These are phyloP conservation scores for Penicillium simplicissimum DNA, from an alignment of 495 filamentous ascomycete species.

Conservation along the genomic window DNA sequence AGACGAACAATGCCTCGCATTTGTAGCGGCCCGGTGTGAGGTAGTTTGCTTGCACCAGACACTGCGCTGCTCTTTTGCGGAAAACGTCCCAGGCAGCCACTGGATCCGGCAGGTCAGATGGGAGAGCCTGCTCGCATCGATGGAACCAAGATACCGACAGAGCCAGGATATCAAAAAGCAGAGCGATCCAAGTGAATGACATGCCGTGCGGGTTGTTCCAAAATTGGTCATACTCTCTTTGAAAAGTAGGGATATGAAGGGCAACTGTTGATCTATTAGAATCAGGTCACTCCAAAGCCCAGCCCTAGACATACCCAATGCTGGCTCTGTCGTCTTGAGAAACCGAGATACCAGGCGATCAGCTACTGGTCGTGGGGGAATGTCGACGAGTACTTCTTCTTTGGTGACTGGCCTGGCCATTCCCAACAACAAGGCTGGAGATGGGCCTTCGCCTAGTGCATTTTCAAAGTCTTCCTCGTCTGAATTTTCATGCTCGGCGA, in stretches of 20 bases:
- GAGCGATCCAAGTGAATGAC: conserved; percentile 40
- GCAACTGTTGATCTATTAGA: conserved; percentile 25
- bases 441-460: conserved; percentile 21
- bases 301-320: conserved; percentile 27
- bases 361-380: conserved; percentile 42
- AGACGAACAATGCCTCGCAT: conserved; percentile 41
- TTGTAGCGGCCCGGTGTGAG: conserved; percentile 34
- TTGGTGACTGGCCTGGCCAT: conserved; percentile 31
- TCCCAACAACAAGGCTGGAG: conserved; percentile 46
- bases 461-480: conserved; percentile 30
- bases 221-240: conserved; percentile 42
- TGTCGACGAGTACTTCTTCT: conserved; percentile 41
- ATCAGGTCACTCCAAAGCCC: background rate
- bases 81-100: conserved; percentile 27
- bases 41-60: conserved; percentile 39
- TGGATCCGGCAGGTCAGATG: conserved; percentile 17
- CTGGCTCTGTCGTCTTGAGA: conserved; percentile 45
- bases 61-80: conserved; percentile 32
- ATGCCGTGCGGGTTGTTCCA: conserved; percentile 34
- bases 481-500: conserved; percentile 30
- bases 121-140: conserved; percentile 33
- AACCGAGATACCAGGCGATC: conserved; percentile 50
- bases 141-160: conserved; percentile 33
- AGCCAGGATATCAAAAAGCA: conserved; percentile 39
- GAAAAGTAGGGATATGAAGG: conserved; percentile 49